phyloP scores from a whole-genome alignment of 1,139 yeast species.

The Magnusiomyces ingens region DNA sequence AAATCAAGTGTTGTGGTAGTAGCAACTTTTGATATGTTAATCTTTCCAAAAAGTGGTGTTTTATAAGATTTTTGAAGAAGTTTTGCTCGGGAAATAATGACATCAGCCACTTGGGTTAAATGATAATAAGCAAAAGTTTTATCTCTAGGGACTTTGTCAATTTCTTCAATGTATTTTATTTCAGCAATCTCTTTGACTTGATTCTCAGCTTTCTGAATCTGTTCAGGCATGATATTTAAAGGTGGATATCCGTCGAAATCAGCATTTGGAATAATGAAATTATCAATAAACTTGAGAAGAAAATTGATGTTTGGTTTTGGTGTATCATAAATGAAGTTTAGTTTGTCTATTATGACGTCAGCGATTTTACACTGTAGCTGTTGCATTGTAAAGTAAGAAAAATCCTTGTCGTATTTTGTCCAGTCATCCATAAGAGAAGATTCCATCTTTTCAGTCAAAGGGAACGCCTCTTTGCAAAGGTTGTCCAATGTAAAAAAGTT shows the following conservation, averaged over 20 bases:
- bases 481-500: conserved; percentile 70
- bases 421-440: conserved; percentile 28
- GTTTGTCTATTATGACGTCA: conserved; percentile 40
- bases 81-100: conserved; percentile 46
- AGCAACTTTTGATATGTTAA: conserved; percentile 49
- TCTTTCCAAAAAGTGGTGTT: conserved; percentile 52
- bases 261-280: conserved; percentile 45
- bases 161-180: conserved; percentile 49
- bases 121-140: conserved; percentile 50
- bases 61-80: conserved; percentile 55
- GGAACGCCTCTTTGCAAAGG: conserved; percentile 30
- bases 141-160: conserved; percentile 60
- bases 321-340: conserved; percentile 44
- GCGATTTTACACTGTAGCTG: conserved; percentile 46
- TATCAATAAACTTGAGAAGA: conserved; percentile 44
- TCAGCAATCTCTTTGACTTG: conserved; percentile 50
- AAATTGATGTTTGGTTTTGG: conserved; percentile 61
- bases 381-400: conserved; percentile 46
- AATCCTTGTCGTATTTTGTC: conserved; percentile 46
- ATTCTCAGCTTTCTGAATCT: conserved; percentile 48
- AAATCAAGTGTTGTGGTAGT: conserved; percentile 53
- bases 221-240: conserved; percentile 40
- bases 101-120: conserved; percentile 53
- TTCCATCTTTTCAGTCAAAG: conserved; percentile 2
- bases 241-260: conserved; percentile 37